These are phyloP conservation scores for Ophiostoma montium DNA, from an alignment of 2,329 filamentous ascomycete genomes.

Conservation along the genomic window DNA sequence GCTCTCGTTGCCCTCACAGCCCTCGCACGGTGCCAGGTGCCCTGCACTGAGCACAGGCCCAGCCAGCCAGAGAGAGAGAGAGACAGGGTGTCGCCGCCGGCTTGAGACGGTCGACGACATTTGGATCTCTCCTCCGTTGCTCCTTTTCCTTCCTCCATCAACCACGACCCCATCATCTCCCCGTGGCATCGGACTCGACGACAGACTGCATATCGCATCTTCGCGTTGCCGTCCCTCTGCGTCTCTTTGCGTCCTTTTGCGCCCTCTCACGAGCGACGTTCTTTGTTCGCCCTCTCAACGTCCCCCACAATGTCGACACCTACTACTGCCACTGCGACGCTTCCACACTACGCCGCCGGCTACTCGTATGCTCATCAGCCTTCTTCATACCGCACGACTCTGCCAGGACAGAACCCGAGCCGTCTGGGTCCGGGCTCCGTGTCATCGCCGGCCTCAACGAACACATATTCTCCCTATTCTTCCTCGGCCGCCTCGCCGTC, in stretches of 20 bases:
- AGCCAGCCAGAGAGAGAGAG: too few relatives aligned
- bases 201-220: not conserved
- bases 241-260: not conserved
- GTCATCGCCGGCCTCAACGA: conserved; percentile 17
- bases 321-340: conserved; percentile 59
- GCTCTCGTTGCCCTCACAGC: not conserved
- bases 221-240: not conserved
- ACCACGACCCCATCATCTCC: not conserved
- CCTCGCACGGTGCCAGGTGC: not conserved
- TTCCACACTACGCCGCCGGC: conserved; percentile 54
- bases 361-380: conserved; percentile 41
- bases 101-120: not conserved
- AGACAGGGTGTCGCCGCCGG: too few relatives aligned
- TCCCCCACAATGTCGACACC: conserved; percentile 59
- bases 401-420: conserved; percentile 22
- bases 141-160: not conserved
- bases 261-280: conserved; percentile 1
- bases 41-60: too few relatives aligned
- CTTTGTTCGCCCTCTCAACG: not conserved
- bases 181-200: not conserved
- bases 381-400: conserved; percentile 21
- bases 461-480: conserved; percentile 15
- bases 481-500: conserved; percentile 7
- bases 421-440: conserved; percentile 21
- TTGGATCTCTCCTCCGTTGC: not conserved